Conservation (phyloP, 2,329 filamentous ascomycete genomes). For the Aspergillus fructus region DNA sequence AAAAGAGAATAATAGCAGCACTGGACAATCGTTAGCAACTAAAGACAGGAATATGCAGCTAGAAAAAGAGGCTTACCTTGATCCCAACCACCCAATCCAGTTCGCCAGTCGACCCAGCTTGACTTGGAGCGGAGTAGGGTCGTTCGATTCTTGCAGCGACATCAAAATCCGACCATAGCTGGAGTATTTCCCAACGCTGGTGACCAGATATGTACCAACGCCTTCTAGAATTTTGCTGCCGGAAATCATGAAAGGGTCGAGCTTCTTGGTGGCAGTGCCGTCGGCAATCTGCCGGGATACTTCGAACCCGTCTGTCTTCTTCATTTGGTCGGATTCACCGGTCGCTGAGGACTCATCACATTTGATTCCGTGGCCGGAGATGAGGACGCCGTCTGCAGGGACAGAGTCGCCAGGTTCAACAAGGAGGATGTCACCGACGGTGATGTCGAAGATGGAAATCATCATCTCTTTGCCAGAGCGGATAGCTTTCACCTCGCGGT, state of each 20-base stretch:
- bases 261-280: slow-evolving; percentile 53
- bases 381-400: slow-evolving; percentile 69
- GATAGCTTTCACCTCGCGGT: slow-evolving; percentile 65
- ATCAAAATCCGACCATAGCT: slow-evolving; percentile 75
- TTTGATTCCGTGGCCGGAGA: slow-evolving; percentile 64
- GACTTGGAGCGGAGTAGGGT: slow-evolving; percentile 73
- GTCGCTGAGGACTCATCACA: slow-evolving; percentile 74
- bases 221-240: slow-evolving; percentile 76
- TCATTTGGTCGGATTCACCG: slow-evolving; percentile 70
- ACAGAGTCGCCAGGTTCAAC: slow-evolving; percentile 69
- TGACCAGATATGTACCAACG: slow-evolving; percentile 71
- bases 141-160: slow-evolving; percentile 69
- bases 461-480: slow-evolving; percentile 65
- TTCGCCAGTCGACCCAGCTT: slow-evolving; percentile 74
- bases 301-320: slow-evolving; percentile 62
- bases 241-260: slow-evolving; percentile 76
- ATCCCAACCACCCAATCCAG: slow-evolving; percentile 75
- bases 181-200: slow-evolving; percentile 70
- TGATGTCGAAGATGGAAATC: slow-evolving; percentile 65
- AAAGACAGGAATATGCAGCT: background rate
- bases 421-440: slow-evolving; percentile 69
- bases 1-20: slow-evolving; percentile 74
- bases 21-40: slow-evolving; percentile 24
- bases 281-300: slow-evolving; percentile 58
- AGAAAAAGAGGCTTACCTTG: slow-evolving; percentile 47